Percentiles rank a stretch among this genome's conserved stretches.
phyloP scores from a whole-genome alignment of 176 grass and related monocot species.

The Leersia perrieri region DNA sequence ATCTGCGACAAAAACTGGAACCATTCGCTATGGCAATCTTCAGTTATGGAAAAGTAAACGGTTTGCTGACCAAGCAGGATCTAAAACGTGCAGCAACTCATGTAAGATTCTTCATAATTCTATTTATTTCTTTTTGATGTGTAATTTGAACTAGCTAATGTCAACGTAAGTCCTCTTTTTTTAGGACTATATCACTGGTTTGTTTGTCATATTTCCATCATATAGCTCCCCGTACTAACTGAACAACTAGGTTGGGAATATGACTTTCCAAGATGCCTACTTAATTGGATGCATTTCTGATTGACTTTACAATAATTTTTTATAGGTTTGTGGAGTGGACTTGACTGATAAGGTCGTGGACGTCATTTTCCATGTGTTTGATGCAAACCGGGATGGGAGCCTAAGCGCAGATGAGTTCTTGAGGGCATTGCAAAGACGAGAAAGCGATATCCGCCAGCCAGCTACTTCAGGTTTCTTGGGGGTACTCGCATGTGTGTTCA shows the following conservation, averaged over 20 bases:
- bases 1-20: conserved; percentile 72
- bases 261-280: not conserved
- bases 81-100: conserved; percentile 76
- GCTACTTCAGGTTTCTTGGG: conserved; percentile 43
- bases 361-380: conserved; percentile 86
- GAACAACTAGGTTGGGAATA: not conserved
- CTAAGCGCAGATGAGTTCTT: conserved; percentile 92
- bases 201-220: not conserved
- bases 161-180: not conserved
- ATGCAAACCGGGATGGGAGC: conserved; percentile 67
- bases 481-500: conserved; percentile 63
- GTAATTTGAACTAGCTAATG: not conserved
- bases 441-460: conserved; percentile 66
- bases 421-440: conserved; percentile 71
- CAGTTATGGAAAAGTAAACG: conserved; percentile 85
- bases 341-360: conserved; percentile 80
- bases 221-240: not conserved
- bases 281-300: not conserved
- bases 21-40: conserved; percentile 86
- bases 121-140: not conserved
- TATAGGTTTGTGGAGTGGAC: conserved; percentile 80
- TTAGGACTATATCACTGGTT: not conserved
- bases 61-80: conserved; percentile 91
- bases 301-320: not conserved
- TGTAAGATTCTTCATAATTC: conserved; percentile 45